Evolutionary conservation across 176 grass and related monocot species (phyloP).

Genomic region (Bothriochloa decipiens): DNA sequence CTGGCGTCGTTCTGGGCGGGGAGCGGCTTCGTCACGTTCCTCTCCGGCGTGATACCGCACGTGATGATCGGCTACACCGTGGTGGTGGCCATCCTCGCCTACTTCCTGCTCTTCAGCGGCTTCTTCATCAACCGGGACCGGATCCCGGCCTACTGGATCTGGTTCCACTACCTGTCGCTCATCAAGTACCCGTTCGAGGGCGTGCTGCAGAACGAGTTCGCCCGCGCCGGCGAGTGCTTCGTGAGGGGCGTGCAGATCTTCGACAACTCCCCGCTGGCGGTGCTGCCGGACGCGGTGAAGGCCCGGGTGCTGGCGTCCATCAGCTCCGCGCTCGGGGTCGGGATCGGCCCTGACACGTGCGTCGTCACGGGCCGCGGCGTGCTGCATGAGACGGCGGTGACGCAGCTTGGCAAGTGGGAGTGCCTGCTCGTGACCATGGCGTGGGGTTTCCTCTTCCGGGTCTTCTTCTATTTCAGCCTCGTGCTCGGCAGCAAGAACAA

Average conservation of each 20-base stretch:
- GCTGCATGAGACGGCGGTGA: conserved; percentile 57
- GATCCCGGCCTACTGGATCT: conserved; percentile 87
- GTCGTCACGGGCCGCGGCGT: conserved; percentile 65
- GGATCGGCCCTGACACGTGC: conserved; percentile 55
- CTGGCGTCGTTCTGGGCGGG: conserved; percentile 88
- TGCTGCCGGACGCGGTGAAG: conserved; percentile 60
- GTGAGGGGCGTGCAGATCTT: conserved; percentile 79
- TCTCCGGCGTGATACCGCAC: conserved; percentile 82
- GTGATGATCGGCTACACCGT: conserved; percentile 91
- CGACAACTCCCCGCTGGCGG: conserved; percentile 72
- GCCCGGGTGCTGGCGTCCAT: conserved; percentile 61
- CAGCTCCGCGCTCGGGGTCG: conserved; percentile 54
- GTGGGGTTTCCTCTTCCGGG: conserved; percentile 81
- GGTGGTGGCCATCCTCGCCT: conserved; percentile 82
- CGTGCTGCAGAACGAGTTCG: conserved; percentile 96
- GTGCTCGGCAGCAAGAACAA: conserved; percentile 89
- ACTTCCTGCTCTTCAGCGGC: conserved; percentile 93
- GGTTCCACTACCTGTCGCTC: conserved; percentile 97
- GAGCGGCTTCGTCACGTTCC: conserved; percentile 91
- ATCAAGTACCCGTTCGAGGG: conserved; percentile 93
- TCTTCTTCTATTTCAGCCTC: conserved; percentile 90
- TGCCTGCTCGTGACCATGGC: conserved; percentile 73
- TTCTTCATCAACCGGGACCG: conserved; percentile 95
- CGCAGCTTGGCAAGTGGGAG: conserved; percentile 91
- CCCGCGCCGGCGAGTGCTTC: conserved; percentile 63